phyloP scores from a whole-genome alignment of 2,329 filamentous ascomycete genomes.

The Xylaria sp. region DNA sequence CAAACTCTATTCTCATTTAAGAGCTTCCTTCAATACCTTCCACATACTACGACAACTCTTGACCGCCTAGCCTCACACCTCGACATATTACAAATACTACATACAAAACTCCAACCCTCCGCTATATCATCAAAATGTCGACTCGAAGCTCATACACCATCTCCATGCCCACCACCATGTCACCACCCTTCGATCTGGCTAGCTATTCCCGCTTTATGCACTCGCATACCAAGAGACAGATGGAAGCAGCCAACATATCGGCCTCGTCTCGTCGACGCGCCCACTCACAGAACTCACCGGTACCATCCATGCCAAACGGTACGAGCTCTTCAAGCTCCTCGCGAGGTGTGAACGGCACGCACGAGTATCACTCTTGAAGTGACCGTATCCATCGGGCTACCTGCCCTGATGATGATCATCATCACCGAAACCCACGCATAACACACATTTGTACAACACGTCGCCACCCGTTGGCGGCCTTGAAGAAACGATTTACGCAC shows the following conservation, averaged over 20 bases:
- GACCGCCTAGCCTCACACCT: background rate
- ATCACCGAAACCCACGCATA: background rate
- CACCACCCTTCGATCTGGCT: slow-evolving; percentile 47
- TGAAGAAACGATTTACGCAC: slow-evolving; percentile 20
- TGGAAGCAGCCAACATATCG: slow-evolving; percentile 65
- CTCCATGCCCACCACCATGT: slow-evolving; percentile 42
- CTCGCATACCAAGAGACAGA: slow-evolving; percentile 71
- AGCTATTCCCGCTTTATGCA: slow-evolving; percentile 70
- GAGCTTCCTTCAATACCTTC: background rate
- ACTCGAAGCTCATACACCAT: slow-evolving; percentile 42
- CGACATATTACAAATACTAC: slow-evolving; percentile 3
- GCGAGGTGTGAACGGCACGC: slow-evolving; percentile 18
- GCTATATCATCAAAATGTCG: slow-evolving; percentile 40
- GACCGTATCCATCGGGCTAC: background rate
- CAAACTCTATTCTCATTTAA: background rate
- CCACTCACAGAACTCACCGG: slow-evolving; percentile 31
- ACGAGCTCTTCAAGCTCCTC: slow-evolving; percentile 37
- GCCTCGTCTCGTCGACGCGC: slow-evolving; percentile 52
- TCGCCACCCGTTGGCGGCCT: background rate
- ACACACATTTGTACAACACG: background rate
- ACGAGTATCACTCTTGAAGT: slow-evolving; percentile 25
- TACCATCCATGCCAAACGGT: slow-evolving; percentile 44
- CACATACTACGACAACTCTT: background rate
- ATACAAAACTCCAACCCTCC: background rate
- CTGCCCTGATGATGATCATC: background rate